Percentiles rank a stretch among this genome's conserved stretches.
phyloP scores from a whole-genome alignment of 129 eudicot species.

The Smallanthus sonchifolius region DNA sequence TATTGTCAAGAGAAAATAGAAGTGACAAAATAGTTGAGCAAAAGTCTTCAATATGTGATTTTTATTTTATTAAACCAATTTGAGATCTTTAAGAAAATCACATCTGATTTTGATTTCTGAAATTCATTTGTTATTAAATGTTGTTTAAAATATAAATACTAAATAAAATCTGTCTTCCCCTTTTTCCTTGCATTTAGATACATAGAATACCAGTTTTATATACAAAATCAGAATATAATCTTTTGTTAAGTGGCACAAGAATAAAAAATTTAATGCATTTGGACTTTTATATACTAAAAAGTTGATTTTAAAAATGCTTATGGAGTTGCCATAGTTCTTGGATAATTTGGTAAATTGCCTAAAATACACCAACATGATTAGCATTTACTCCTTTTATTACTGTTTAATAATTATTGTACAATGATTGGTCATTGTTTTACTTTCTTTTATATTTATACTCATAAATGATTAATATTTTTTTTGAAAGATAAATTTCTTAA shows the following conservation, averaged over 20 bases:
- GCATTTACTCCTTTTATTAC: no score
- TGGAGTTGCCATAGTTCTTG: not conserved
- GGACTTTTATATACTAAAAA: not conserved
- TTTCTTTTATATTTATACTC: no score
- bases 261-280: not conserved
- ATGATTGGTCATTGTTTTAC: no score
- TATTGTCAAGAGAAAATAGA: not conserved
- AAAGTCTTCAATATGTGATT: not conserved
- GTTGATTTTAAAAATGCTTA: not conserved
- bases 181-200: not conserved
- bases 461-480: no score
- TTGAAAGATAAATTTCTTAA: no score
- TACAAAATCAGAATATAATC: not conserved
- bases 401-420: not conserved
- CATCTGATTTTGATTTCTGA: not conserved
- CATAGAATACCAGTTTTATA: not conserved
- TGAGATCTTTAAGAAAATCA: not conserved
- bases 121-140: not conserved
- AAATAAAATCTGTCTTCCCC: not conserved
- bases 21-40: slow-evolving; percentile 1
- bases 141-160: not conserved
- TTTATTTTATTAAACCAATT: not conserved
- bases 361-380: not conserved
- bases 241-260: not conserved
- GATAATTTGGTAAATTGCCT: not conserved